A percentile compares a stretch with the other conserved stretches of the same genome.
These are phyloP conservation scores for Myrica gale DNA, from an alignment of 306 rosid genomes.

Conservation along the genomic window DNA sequence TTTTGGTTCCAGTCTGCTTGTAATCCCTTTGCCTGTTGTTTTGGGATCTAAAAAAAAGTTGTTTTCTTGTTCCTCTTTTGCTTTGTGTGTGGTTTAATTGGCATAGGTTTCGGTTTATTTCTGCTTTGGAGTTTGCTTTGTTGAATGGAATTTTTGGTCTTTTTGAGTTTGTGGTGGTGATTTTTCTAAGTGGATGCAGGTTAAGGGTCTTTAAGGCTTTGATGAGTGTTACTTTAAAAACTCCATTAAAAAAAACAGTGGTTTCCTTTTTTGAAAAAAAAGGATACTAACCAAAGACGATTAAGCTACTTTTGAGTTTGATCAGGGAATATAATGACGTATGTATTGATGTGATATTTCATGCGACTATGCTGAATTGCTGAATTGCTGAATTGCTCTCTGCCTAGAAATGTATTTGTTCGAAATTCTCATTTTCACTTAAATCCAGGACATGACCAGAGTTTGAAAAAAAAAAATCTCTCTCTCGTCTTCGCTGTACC, in stretches of 20 bases:
- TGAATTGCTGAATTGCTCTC: constrained; percentile 27
- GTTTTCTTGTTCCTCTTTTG: not conserved
- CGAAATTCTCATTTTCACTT: constrained; percentile 1
- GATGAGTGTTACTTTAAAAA: constrained; percentile 4
- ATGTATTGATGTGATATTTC: constrained; percentile 41
- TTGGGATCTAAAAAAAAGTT: constrained; percentile 14
- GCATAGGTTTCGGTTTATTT: not conserved
- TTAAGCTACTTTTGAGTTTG: constrained; percentile 10
- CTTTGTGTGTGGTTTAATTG: not conserved
- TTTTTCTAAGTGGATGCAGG: not conserved
- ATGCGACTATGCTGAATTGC: constrained; percentile 22
- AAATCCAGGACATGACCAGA: not conserved
- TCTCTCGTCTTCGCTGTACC: not conserved
- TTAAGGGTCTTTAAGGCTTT: constrained; percentile 19
- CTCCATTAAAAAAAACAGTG: not conserved
- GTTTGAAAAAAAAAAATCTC: constrained; percentile 11
- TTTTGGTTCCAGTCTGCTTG: constrained; percentile 10
- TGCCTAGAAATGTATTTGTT: not conserved
- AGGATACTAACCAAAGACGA: not conserved
- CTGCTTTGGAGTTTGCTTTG: not conserved
- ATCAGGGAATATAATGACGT: constrained; percentile 24
- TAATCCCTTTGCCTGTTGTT: not conserved
- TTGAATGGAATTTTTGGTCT: constrained; percentile 2
- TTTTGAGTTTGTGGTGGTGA: not conserved
- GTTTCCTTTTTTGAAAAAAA: not conserved